These are phyloP conservation scores for Dioscorea cayenensis DNA, from an alignment of 116 monocot genomes.

Conservation along the genomic window DNA sequence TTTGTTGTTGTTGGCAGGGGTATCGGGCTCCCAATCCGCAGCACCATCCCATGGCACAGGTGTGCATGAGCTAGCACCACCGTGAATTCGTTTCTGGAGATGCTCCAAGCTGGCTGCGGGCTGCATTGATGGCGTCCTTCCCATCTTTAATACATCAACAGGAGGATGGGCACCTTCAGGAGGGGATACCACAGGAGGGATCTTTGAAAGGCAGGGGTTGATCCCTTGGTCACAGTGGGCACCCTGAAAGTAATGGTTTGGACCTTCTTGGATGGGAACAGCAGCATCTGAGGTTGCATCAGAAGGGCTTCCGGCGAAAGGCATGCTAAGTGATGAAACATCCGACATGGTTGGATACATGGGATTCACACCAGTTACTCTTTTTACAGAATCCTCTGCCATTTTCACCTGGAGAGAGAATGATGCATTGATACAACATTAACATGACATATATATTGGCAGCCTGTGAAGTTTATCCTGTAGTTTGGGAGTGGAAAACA, in stretches of 20 bases:
- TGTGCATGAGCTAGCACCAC: conserved; percentile 9
- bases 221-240: conserved; percentile 10
- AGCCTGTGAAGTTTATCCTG: too few species aligned
- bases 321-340: conserved; percentile 40
- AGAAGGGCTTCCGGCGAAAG: conserved; percentile 42
- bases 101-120: conserved; percentile 56
- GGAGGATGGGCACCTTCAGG: conserved; percentile 11
- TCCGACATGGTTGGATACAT: conserved; percentile 34
- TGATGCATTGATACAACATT: neutral
- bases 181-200: conserved; percentile 5
- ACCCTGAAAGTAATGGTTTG: conserved; percentile 30
- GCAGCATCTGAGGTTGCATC: conserved; percentile 51
- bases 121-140: conserved; percentile 30
- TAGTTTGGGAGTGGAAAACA: neutral
- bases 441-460: neutral
- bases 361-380: conserved; percentile 52
- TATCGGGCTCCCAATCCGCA: conserved; percentile 1
- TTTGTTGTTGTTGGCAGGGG: conserved; percentile 20
- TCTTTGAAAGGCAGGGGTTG: conserved; percentile 18
- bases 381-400: conserved; percentile 83
- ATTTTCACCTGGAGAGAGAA: conserved; percentile 64
- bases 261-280: conserved; percentile 41
- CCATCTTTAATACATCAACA: conserved; percentile 22
- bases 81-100: conserved; percentile 51
- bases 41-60: conserved; percentile 32